A percentile compares a stretch with the other conserved stretches of the same genome.
Conservation (phyloP, 2,329 filamentous ascomycete genomes). For the Ceratocystis cubensis region DNA sequence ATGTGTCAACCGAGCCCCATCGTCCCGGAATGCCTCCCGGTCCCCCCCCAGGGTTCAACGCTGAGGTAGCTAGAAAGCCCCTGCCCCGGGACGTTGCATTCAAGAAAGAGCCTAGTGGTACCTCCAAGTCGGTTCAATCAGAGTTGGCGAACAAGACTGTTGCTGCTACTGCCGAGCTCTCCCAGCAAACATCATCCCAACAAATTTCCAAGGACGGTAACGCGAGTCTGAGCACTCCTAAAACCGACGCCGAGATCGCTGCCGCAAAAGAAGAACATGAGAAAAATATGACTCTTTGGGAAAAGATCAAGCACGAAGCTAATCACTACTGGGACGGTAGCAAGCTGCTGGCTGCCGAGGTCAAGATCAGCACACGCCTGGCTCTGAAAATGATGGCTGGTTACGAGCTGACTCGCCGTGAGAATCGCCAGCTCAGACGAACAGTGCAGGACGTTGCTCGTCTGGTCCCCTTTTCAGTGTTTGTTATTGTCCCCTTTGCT, state of each 20-base stretch:
- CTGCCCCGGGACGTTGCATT: conserved; percentile 40
- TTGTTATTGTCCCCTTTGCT: conserved; percentile 91
- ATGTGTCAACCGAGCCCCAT: conserved; percentile 48
- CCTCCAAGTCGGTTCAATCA: conserved; percentile 23
- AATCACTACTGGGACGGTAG: conserved; percentile 98
- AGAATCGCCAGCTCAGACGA: conserved; percentile 81
- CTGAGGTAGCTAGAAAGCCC: conserved; percentile 80
- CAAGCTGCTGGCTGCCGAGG: conserved; percentile 82
- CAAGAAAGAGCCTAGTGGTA: conserved; percentile 26
- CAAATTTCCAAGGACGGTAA: conserved; percentile 24
- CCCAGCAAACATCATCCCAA: conserved; percentile 25
- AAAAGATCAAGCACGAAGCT: conserved; percentile 89
- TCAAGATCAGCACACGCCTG: conserved; percentile 81
- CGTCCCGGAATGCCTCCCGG: conserved; percentile 38
- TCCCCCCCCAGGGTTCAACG: conserved; percentile 76
- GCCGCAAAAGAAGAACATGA: conserved; percentile 52
- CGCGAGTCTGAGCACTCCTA: conserved; percentile 29
- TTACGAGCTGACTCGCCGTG: conserved; percentile 88
- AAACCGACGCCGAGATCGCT: conserved; percentile 32
- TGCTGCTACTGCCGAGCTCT: conserved; percentile 15
- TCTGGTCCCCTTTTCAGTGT: conserved; percentile 89
- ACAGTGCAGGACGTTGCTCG: conserved; percentile 90
- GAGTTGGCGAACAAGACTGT: conserved; percentile 27
- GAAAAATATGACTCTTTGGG: conserved; percentile 76
- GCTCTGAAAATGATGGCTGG: conserved; percentile 96